Base-by-base conservation (phyloP, 768 basidiomycete species). In the Amanita inopinata region DNA sequence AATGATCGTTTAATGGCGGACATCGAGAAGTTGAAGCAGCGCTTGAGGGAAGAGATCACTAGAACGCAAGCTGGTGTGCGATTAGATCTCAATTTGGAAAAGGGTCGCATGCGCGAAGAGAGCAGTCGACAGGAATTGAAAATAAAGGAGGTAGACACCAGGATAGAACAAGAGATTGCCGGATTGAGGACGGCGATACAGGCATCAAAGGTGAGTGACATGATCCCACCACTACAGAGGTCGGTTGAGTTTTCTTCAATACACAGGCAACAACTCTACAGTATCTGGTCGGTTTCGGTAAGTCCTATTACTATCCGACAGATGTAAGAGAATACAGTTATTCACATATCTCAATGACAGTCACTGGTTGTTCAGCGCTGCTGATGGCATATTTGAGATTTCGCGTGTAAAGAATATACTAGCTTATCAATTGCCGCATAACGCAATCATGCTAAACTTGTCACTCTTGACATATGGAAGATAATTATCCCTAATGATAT, bases 101-200 rank as follows among this genome's bases (percentile, higher is more conserved):
- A 98, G 61, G 91, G 91, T 1, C 73, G 94, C 34, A 88, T 97
- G 69, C 69, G 94, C 40, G 93, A 98, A 56, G 93, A 98, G 67
- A 81, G 80, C 50, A 83, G 79, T 51, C 78, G 80, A 30, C 89
- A 97, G 54, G 92, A 96, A 55, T 66, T 93, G 40, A 97, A 97
- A 76, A 87, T 98, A 56, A 91, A 90, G 60, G 94, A 99, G 60
- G 92, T 97, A 12, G 94, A 98, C 54, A 97, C 94, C 3, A 67
- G 88, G 57, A 97, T 98, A 51, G 94, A 99, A 61, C 87, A 88
- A 56, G 92, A 97, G 62, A 94, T 94, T 56, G 89, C 91, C 6
- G 79, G 77, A 2, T 59, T 96, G 40, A 69, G 86, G 43, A 93
- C 88, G 1, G 69, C 80, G 5, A 89, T 90, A 24, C 87, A 91